Evolutionary conservation across 1,284 basidiomycete species (phyloP).

Genomic region (Trichosporon sp.): DNA sequence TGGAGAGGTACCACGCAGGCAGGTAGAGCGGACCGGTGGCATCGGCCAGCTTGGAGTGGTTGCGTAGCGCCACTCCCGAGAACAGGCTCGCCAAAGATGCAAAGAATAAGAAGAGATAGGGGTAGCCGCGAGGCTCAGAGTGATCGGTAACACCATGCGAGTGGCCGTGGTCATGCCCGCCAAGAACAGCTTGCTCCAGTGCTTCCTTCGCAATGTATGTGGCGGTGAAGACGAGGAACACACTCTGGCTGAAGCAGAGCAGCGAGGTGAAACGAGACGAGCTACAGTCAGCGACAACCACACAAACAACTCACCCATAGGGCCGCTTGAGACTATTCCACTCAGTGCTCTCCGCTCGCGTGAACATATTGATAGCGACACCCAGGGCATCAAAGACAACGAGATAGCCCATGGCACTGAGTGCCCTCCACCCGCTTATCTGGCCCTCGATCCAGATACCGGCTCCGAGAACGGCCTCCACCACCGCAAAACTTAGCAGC

Average conservation of each 20-base stretch:
- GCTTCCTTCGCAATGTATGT: constrained; percentile 93
- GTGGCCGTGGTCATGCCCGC: constrained; percentile 19
- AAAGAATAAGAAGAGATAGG: constrained; percentile 57
- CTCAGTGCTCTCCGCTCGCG: constrained; percentile 38
- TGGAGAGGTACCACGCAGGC: constrained; percentile 22
- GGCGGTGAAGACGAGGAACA: constrained; percentile 83
- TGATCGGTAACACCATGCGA: constrained; percentile 7
- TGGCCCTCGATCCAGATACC: constrained; percentile 86
- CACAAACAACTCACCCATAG: constrained; percentile 61
- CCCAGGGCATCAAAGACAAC: constrained; percentile 91
- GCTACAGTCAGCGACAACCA: constrained; percentile 48
- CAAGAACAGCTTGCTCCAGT: constrained; percentile 58
- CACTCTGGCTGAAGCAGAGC: constrained; percentile 75
- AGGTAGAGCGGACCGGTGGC: constrained; percentile 38
- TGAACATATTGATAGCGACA: constrained; percentile 58
- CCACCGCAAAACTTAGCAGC: constrained; percentile 45
- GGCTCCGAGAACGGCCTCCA: constrained; percentile 53
- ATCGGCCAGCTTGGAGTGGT: constrained; percentile 63
- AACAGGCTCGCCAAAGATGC: constrained; percentile 47
- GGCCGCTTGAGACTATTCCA: constrained; percentile 50
- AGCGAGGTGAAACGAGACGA: constrained; percentile 69
- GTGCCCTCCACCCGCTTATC: constrained; percentile 74
- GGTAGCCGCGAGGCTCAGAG: constrained; percentile 43
- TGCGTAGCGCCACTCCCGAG: constrained; percentile 58
- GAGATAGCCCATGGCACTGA: constrained; percentile 90